Base-by-base conservation (phyloP, 1,284 basidiomycete genomes). In the Leccinum huronense region DNA sequence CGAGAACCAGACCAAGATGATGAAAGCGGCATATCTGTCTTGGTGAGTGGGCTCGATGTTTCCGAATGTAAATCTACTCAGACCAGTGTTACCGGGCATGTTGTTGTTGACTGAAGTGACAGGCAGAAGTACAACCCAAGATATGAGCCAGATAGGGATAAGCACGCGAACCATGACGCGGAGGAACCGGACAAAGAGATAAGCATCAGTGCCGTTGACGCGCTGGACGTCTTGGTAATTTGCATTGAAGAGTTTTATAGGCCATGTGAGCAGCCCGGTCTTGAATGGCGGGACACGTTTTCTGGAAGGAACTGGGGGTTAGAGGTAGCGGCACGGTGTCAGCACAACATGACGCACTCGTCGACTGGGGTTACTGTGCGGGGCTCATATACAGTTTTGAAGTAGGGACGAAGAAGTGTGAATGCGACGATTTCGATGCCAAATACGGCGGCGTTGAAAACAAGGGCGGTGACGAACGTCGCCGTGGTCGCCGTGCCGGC, bases 141-240 rank as follows among this genome's bases (percentile, higher is more conserved):
- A 87, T 58, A 93, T 65, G 63, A 91, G 63, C 91, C 88, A 91
- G 73, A 97, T 90, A 23, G 95, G 94, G 2, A 93, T 73, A 71
- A 97, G 84, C 61, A 96, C 81, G 70, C 88, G 85, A 61, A 91
- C 76, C 84, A 94, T 89, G 80, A 92, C 87, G 63, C 89, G 87
- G 51, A 96, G 82, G 76, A 92, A 98, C 62, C 94, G 89, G 57
- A 97, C 86, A 72, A 94, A 98, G 75, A 97, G 90, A 80, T 97
- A 99, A 36, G 95, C 93, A 74, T 99, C 97, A 65, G 94, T 84
- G 40, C 97, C 96, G 69, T 97, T 97, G 65, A 87, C 81, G n/a
- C 78, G 75, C 65, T 83, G 83, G 59, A 92, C 88, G 5, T 84
- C 82, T 19, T 81, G 76, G 71, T 86, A 85, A 72, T 91, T 81